Base-by-base conservation (phyloP, 1,284 basidiomycete genomes). In the Leccinum subrobustum region DNA sequence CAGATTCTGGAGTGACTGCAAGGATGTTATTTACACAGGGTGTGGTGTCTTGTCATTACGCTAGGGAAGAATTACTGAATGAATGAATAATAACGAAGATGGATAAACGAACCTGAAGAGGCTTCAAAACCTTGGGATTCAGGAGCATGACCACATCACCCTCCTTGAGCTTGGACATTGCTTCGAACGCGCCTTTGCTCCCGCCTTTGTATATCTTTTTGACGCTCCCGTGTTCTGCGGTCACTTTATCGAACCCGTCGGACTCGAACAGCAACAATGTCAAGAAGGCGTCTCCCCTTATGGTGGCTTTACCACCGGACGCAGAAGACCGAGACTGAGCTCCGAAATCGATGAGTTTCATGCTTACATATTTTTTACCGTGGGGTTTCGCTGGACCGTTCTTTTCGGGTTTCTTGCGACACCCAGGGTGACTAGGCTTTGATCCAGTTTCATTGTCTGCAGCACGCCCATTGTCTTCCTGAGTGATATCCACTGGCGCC, bases 131-230 rank as follows among this genome's bases (percentile, higher is more conserved):
- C 61, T 84, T 85, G 0, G 96, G 95, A 70, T 96, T 98, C 27
- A 98, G 77, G 37, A 99, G 81, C 0, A 94, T 93, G 27, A 99
- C 80, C 3, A 98, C 92, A 52, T 93, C 89, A 1, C 96, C 96
- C 64, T 95, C 91, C 54, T 85, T 86, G 63, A 96, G 77, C 71
- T 92, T 93, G 60, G 91, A 88, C 76, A 93, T 85, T 61, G 83
- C 81, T 73, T 98, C 96, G 70, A 93, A 99, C 0, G 96, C 96
- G 6, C 96, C 96, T 2, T 87, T 85, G 64, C 93, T 95, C 1
- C 96, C 96, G 1, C 96, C 95, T 63, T 82, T 83, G 72, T 94
- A 96, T 0, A 88, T 67, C 67, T 86, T 91, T 67, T 83, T 78
- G 48, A 82, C 81, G 57, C 78, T 79, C 23, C 78, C 74, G 56